Conservation (phyloP, 495 filamentous ascomycete genomes). For the Daldinia concentrica region DNA sequence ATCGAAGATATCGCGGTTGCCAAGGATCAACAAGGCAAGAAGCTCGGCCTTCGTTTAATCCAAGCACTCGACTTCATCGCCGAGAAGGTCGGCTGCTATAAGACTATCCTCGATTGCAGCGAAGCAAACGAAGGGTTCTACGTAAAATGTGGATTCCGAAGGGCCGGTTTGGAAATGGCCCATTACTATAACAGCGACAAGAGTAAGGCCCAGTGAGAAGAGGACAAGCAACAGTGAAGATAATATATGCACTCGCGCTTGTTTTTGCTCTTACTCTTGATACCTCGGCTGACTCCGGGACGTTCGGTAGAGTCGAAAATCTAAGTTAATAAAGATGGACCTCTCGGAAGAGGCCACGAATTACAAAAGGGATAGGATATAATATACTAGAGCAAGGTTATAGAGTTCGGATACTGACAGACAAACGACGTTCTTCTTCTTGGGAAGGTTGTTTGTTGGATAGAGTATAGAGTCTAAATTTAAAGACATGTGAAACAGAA, state of each 20-base stretch:
- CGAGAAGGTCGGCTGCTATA: slow-evolving; percentile 87
- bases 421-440: slow-evolving; percentile 2
- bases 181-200: slow-evolving; percentile 79
- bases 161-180: slow-evolving; percentile 95
- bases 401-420: slow-evolving; percentile 31
- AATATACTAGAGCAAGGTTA: slow-evolving; percentile 20
- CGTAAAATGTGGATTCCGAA: slow-evolving; percentile 95
- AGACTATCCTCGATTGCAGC: slow-evolving; percentile 72
- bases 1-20: slow-evolving; percentile 98
- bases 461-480: slow-evolving; percentile 26
- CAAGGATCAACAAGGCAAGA: slow-evolving; percentile 95
- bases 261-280: slow-evolving; percentile 7
- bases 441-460: slow-evolving; percentile 14
- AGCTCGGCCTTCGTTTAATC: slow-evolving; percentile 90
- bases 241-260: slow-evolving; percentile 3
- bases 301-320: slow-evolving; percentile 34
- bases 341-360: slow-evolving; percentile 3
- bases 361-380: slow-evolving; percentile 21
- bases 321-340: slow-evolving; percentile 27
- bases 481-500: slow-evolving; percentile 35
- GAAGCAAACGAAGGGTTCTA: slow-evolving; percentile 95
- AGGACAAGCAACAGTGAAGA: not conserved
- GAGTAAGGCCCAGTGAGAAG: slow-evolving; percentile 52
- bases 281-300: slow-evolving; percentile 35
- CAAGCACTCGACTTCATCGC: slow-evolving; percentile 92